phyloP scores from a whole-genome alignment of 1,139 yeast genomes.

The Geotrichum restrictum region DNA sequence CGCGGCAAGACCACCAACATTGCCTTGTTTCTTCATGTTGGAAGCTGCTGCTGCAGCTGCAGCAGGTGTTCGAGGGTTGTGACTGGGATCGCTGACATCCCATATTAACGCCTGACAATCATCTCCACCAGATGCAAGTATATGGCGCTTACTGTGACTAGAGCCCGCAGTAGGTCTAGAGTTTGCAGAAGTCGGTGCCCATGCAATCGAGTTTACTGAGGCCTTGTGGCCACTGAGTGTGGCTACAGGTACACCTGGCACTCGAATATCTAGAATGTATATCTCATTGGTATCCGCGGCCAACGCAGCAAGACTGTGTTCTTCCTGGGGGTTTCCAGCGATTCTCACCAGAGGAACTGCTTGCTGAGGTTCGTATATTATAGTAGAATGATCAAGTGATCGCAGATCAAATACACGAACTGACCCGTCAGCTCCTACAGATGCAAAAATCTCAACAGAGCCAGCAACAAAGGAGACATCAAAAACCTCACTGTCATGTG shows the following conservation, averaged over 20 bases:
- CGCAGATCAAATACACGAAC: slow-evolving; percentile 88
- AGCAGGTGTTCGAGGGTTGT: slow-evolving; percentile 22
- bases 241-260: slow-evolving; percentile 77
- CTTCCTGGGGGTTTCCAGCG: slow-evolving; percentile 73
- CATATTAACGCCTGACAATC: slow-evolving; percentile 87
- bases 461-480: slow-evolving; percentile 82
- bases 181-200: slow-evolving; percentile 65
- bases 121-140: slow-evolving; percentile 74
- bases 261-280: slow-evolving; percentile 74
- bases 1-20: neutral
- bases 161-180: slow-evolving; percentile 20
- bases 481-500: slow-evolving; percentile 92
- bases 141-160: slow-evolving; percentile 39
- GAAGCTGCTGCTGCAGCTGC: too few species aligned
- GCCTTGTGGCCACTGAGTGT: slow-evolving; percentile 65
- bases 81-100: slow-evolving; percentile 51
- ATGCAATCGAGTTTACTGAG: slow-evolving; percentile 65
- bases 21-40: neutral
- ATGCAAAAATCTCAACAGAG: slow-evolving; percentile 76
- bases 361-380: slow-evolving; percentile 70
- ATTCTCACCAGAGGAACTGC: slow-evolving; percentile 67
- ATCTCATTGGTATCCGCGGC: slow-evolving; percentile 67
- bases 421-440: slow-evolving; percentile 94
- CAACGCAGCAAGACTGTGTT: slow-evolving; percentile 77
- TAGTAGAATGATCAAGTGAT: slow-evolving; percentile 87